phyloP scores from a whole-genome alignment of 495 filamentous ascomycete genomes.

The Trichoderma reesei region DNA sequence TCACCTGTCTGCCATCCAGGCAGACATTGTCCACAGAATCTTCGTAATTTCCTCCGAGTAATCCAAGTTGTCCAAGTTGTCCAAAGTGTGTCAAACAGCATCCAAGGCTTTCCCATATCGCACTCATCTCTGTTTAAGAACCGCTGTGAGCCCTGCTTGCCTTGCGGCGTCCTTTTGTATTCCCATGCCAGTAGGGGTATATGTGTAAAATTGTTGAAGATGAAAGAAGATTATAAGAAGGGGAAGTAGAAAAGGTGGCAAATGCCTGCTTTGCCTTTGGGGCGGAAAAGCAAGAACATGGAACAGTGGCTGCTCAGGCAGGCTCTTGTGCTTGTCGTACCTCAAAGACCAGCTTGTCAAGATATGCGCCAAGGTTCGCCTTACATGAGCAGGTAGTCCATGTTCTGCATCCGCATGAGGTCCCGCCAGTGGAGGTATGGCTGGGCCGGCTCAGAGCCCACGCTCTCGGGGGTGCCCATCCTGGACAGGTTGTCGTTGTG shows the following conservation, averaged over 20 bases:
- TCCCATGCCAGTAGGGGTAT: slow-evolving; percentile 12
- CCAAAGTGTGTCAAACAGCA: not conserved
- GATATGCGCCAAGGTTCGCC: slow-evolving; percentile 16
- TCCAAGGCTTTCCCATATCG: slow-evolving; percentile 5
- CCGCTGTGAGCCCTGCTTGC: slow-evolving; percentile 10
- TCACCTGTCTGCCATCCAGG: slow-evolving; percentile 4
- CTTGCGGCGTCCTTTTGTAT: slow-evolving; percentile 12
- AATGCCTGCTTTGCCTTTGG: slow-evolving; percentile 5
- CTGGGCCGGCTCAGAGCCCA: slow-evolving; percentile 33
- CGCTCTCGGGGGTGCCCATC: slow-evolving; percentile 27
- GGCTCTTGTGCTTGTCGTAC: slow-evolving; percentile 20
- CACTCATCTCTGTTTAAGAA: slow-evolving; percentile 6
- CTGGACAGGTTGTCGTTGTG: slow-evolving; percentile 48
- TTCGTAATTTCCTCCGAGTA: not conserved
- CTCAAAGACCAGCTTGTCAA: slow-evolving; percentile 29
- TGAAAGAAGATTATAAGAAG: slow-evolving; percentile 15
- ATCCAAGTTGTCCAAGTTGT: not conserved
- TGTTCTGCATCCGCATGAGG: slow-evolving; percentile 82
- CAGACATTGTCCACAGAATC: not conserved
- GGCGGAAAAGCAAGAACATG: slow-evolving; percentile 14
- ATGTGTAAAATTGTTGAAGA: slow-evolving; percentile 18
- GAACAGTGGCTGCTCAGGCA: slow-evolving; percentile 13
- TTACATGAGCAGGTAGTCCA: slow-evolving; percentile 88
- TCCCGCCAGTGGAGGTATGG: slow-evolving; percentile 86
- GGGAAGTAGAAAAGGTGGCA: slow-evolving; percentile 13